Evolutionary conservation across 139 green algal species (phyloP).

Genomic region (Micromonas pusilla): DNA sequence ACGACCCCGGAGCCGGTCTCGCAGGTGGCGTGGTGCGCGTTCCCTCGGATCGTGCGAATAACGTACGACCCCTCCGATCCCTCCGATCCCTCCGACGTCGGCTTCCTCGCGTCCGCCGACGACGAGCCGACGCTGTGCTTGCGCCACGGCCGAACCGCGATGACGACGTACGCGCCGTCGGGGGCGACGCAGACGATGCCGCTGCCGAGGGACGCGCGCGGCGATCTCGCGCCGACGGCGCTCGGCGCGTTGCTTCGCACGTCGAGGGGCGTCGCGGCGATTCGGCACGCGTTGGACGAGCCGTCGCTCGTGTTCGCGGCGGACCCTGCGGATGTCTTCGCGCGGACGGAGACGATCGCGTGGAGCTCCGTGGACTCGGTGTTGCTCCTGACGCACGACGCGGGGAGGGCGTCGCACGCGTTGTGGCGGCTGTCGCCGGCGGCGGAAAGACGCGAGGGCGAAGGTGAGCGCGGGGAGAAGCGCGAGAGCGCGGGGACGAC

Average conservation of each 20-base stretch:
- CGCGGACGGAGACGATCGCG: too few relatives aligned
- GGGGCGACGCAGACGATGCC: not conserved
- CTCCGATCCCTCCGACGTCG: too few relatives aligned
- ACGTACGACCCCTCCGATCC: too few relatives aligned
- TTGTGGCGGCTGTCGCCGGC: not conserved
- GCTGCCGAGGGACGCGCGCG: not conserved
- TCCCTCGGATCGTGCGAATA: too few relatives aligned
- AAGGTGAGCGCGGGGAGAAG: too few relatives aligned
- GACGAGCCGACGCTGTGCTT: not conserved
- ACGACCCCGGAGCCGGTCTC: not conserved
- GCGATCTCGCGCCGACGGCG: not conserved
- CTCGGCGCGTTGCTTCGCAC: not conserved
- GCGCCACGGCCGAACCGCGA: not conserved
- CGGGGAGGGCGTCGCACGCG: not conserved
- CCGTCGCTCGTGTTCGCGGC: not conserved
- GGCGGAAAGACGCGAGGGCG: too few relatives aligned
- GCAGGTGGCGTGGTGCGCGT: conserved; percentile 1
- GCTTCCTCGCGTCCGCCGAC: too few relatives aligned
- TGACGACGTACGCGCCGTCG: not conserved
- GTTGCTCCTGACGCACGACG: not conserved
- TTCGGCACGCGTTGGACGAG: not conserved
- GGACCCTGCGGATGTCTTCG: too few relatives aligned
- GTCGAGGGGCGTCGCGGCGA: not conserved
- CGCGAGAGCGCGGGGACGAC: too few relatives aligned
- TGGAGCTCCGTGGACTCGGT: not conserved